Evolutionary conservation across 768 basidiomycete genomes (phyloP).

Genomic region (Kwoniella europaea): DNA sequence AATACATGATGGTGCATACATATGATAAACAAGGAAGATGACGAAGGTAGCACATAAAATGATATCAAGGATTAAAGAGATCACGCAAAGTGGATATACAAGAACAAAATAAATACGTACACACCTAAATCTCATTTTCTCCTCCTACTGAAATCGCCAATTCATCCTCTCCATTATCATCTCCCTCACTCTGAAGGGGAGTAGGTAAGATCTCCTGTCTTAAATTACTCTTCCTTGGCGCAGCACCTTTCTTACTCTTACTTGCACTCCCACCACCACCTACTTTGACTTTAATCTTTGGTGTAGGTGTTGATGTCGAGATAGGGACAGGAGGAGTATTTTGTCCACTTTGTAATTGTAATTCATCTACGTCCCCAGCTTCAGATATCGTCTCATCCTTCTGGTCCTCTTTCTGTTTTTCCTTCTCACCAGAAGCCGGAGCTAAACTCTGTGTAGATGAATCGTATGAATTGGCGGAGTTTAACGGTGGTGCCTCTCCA

Average conservation of each 20-base stretch:
- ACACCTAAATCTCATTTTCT: background rate
- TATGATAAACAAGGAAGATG: background rate
- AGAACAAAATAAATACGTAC: background rate
- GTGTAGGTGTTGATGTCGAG: conserved; percentile 4
- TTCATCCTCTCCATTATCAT: conserved; percentile 21
- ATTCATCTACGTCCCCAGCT: conserved; percentile 32
- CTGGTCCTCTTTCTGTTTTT: background rate
- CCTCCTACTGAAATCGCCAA: background rate
- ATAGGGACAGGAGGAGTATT: conserved; percentile 8
- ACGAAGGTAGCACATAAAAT: background rate
- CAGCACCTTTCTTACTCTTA: conserved; percentile 16
- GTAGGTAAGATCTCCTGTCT: conserved; percentile 47
- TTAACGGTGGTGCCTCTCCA: conserved; percentile 25
- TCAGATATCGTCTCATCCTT: conserved; percentile 30
- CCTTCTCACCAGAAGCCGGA: background rate
- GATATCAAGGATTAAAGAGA: background rate
- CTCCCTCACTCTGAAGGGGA: conserved; percentile 7
- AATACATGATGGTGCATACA: background rate
- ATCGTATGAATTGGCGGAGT: conserved; percentile 23
- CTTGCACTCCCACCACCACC: background rate
- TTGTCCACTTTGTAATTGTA: conserved; percentile 9
- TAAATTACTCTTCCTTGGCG: conserved; percentile 45
- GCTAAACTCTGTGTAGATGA: conserved; percentile 1
- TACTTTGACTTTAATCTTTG: background rate
- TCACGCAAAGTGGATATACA: too few relatives aligned